phyloP scores from a whole-genome alignment of 2,329 filamentous ascomycete species.

The Rutstroemia sp. region DNA sequence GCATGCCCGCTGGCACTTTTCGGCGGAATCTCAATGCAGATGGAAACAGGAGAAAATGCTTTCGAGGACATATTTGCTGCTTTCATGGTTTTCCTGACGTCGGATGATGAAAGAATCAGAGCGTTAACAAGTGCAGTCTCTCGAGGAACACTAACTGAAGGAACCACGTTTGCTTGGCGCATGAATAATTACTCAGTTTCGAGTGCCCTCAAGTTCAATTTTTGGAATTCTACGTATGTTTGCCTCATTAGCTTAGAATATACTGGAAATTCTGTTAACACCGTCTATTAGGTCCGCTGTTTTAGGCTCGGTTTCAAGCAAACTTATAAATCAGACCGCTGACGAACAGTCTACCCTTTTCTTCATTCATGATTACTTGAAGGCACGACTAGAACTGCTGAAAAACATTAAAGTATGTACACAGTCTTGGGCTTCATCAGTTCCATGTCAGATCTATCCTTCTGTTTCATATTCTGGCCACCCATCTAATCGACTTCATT shows the following conservation, averaged over 20 bases:
- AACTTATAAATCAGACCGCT: constrained; percentile 19
- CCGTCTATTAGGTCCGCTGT: constrained; percentile 22
- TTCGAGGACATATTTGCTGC: constrained; percentile 25
- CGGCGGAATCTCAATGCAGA: constrained; percentile 32
- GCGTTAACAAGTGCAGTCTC: constrained; percentile 24
- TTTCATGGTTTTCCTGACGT: constrained; percentile 25
- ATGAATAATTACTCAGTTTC: constrained; percentile 16
- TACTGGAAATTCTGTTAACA: neutral
- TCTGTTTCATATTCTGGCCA: constrained; percentile 8
- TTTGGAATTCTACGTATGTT: constrained; percentile 32
- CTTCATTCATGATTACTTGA: constrained; percentile 47
- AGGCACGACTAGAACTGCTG: constrained; percentile 46
- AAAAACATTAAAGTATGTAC: constrained; percentile 29
- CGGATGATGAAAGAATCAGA: constrained; percentile 29
- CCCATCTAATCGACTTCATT: too few relatives aligned
- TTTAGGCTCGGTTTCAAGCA: constrained; percentile 25
- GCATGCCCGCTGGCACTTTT: constrained; percentile 45
- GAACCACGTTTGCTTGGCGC: constrained; percentile 20
- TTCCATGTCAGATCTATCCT: neutral
- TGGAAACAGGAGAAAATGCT: constrained; percentile 30
- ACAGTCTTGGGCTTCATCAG: neutral
- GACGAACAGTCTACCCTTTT: constrained; percentile 23
- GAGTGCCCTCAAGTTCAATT: constrained; percentile 23
- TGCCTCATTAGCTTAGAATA: neutral
- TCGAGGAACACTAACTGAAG: constrained; percentile 24